Base-by-base conservation (phyloP, 352 stramenopile species). In the Globisporangium apiculatum region DNA sequence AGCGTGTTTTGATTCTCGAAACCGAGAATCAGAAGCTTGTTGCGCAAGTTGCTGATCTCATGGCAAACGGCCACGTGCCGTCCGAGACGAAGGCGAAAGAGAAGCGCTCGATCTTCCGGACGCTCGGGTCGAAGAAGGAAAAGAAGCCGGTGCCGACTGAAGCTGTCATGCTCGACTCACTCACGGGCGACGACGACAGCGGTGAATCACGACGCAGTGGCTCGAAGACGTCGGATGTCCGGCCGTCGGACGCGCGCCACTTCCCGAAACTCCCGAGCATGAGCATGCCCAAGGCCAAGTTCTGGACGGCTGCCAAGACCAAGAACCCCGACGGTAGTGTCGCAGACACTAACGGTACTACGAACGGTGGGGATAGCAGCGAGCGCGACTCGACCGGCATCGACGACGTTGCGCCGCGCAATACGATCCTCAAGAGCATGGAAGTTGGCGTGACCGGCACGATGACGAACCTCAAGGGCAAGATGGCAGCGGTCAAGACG, bases 51-150 rank as follows among this genome's bases (percentile, higher is more conserved):
- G 65, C 75, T 55, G 58, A 72, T 1, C 31, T 75, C 15, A 51
- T 62, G 15, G 53, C 63, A 15, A 81, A 75, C 41, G 79, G 76
- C 48, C 57, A 54, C 45, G 69, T 80, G n/a, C 65, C 71, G 4
- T 60, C 62, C 7, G 73, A 84, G 31, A 84, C 76, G 65, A 84
- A 87, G 68, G 46, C 72, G 7, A 83, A 69, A 31, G 64, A 72
- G 60, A 89, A 89, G 67, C 81, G 81, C 35, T 86, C 73, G 49
- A 76, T 94, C 62, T 94, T 94, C 79, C 82, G 84, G 55, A 91
- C 80, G 53, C 62, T 91, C n/a, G 84, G 79, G 9, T 84, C 83
- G 5, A 94, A 94, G 76, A 92, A 91, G 65, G 82, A 89, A 49
- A 76, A 71, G 57, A 84, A 83, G 61, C 61, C 8, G 18, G 7